phyloP scores from a whole-genome alignment of 805 yeast species.

The Torulaspora indica region DNA sequence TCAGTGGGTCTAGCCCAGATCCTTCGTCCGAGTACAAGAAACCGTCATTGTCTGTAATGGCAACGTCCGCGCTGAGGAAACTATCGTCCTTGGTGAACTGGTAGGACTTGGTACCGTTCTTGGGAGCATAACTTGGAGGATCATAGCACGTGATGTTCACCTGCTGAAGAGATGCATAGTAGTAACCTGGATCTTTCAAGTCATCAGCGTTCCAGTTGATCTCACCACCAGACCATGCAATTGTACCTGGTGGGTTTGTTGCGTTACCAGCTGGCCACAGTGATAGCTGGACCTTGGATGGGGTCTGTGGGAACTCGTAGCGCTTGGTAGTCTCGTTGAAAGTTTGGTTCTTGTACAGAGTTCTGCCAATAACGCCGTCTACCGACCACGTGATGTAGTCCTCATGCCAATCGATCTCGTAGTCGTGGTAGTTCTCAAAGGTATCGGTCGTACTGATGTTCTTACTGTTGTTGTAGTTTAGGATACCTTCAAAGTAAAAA shows the following conservation, averaged over 20 bases:
- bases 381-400: slow-evolving; percentile 65
- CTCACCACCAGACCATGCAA: slow-evolving; percentile 84
- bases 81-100: slow-evolving; percentile 48
- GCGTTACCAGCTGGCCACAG: slow-evolving; percentile 74
- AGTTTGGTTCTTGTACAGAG: slow-evolving; percentile 55
- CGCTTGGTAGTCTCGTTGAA: slow-evolving; percentile 55
- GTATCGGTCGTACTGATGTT: slow-evolving; percentile 45
- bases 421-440: slow-evolving; percentile 64
- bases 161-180: slow-evolving; percentile 58
- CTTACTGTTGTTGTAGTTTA: slow-evolving; percentile 60
- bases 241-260: slow-evolving; percentile 54
- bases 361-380: slow-evolving; percentile 65
- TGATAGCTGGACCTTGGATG: slow-evolving; percentile 65
- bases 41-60: slow-evolving; percentile 59
- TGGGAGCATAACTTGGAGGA: slow-evolving; percentile 53
- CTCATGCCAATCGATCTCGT: slow-evolving; percentile 77
- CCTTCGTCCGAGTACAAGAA: slow-evolving; percentile 56
- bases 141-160: slow-evolving; percentile 65
- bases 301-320: slow-evolving; percentile 67
- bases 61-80: slow-evolving; percentile 47
- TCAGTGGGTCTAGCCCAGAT: slow-evolving; percentile 59
- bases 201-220: slow-evolving; percentile 80
- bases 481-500: slow-evolving; percentile 69
- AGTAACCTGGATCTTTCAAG: slow-evolving; percentile 73
- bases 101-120: slow-evolving; percentile 48